Conservation (phyloP, 1,139 yeast genomes). For the Yueomyces sp. region DNA sequence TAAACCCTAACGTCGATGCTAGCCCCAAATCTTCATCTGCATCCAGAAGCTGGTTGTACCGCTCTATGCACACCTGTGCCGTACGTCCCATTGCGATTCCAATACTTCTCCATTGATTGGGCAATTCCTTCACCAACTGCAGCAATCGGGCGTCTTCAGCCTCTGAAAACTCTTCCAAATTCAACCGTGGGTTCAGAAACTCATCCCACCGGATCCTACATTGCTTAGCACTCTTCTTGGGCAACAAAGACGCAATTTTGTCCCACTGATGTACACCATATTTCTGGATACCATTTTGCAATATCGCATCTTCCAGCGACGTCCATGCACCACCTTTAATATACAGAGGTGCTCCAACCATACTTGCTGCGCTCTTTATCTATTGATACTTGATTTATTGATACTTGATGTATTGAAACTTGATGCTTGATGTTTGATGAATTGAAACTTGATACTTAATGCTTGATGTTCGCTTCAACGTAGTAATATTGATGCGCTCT, state of each 20-base stretch:
- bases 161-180: conserved; percentile 53
- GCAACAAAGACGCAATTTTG: conserved; percentile 74
- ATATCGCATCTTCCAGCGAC: conserved; percentile 77
- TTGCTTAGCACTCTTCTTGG: conserved; percentile 80
- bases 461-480: no score
- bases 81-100: conserved; percentile 74
- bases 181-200: conserved; percentile 66
- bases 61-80: conserved; percentile 77
- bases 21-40: conserved; percentile 30
- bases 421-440: no score
- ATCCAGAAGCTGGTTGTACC: conserved; percentile 57
- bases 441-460: no score
- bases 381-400: no score
- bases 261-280: conserved; percentile 95
- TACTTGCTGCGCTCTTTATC: conserved; percentile 1
- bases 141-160: conserved; percentile 70
- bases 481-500: no score
- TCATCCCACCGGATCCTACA: conserved; percentile 92
- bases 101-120: conserved; percentile 91
- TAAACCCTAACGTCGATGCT: conserved; percentile 20
- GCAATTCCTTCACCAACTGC: conserved; percentile 55
- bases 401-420: no score
- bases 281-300: conserved; percentile 83
- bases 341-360: conserved; percentile 47
- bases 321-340: conserved; percentile 90